Conservation (phyloP, 192 early-diverging fungal species). For the Rhizophagus prolifer region DNA sequence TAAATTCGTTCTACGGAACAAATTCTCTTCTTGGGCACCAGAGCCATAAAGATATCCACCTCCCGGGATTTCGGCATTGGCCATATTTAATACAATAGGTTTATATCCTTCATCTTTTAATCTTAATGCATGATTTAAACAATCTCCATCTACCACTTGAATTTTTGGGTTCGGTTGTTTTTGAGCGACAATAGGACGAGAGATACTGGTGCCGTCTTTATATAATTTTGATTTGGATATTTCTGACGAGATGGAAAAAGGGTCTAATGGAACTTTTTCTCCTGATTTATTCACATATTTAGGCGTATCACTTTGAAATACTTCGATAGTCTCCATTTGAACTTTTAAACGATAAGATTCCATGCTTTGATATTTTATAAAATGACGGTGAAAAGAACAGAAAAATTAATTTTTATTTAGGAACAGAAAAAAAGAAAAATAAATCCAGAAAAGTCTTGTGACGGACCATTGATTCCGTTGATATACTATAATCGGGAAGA, state of each 20-base stretch:
- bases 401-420: too few relatives aligned
- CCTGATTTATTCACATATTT: neutral
- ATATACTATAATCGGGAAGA: too few relatives aligned
- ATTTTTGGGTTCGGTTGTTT: conserved; percentile 37
- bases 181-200: neutral
- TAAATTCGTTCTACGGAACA: conserved; percentile 45
- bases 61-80: conserved; percentile 38
- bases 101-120: conserved; percentile 41
- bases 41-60: conserved; percentile 41
- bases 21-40: conserved; percentile 44
- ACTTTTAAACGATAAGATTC: neutral
- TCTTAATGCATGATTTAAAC: conserved; percentile 36
- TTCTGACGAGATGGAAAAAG: neutral
- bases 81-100: conserved; percentile 47
- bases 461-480: too few relatives aligned
- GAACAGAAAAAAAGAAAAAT: too few relatives aligned
- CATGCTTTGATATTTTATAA: neutral
- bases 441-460: too few relatives aligned
- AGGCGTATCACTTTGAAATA: neutral
- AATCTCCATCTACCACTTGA: conserved; percentile 37
- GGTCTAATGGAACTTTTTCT: neutral
- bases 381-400: neutral
- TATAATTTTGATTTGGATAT: conserved; percentile 1
- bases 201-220: neutral
- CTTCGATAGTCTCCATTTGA: neutral